phyloP scores from a whole-genome alignment of 306 rosid species.

The Styphnolobium japonicum region DNA sequence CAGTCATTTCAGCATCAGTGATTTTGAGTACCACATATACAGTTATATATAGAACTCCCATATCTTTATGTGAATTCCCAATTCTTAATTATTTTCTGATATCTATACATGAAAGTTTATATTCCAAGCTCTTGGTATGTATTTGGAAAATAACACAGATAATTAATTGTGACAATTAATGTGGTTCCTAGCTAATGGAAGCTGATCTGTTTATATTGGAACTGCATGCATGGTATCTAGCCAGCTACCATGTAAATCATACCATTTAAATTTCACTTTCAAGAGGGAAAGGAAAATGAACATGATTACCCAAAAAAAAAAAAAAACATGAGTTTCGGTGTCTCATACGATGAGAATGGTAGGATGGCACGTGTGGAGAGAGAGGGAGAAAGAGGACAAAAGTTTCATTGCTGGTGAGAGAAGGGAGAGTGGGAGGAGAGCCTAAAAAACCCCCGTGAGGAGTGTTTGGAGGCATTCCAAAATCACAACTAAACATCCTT shows the following conservation, averaged over 20 bases:
- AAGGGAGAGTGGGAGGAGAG: not conserved
- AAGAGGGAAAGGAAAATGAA: not conserved
- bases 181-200: not conserved
- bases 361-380: conserved; percentile 61
- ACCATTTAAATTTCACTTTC: not conserved
- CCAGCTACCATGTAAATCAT: not conserved
- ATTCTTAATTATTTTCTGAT: not conserved
- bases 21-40: not conserved
- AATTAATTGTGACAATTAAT: not conserved
- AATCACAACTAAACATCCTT: conserved; percentile 51
- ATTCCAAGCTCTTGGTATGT: not conserved
- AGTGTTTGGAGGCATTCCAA: conserved; percentile 75
- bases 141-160: not conserved
- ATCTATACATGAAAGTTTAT: not conserved
- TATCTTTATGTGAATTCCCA: not conserved
- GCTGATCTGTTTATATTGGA: not conserved
- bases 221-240: not conserved
- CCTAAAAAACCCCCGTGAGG: conserved; percentile 72
- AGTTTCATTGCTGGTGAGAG: not conserved
- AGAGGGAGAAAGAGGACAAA: conserved; percentile 25
- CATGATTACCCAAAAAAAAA: too few relatives aligned
- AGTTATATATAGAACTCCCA: not conserved
- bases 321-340: conserved; percentile 6
- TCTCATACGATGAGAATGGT: conserved; percentile 21
- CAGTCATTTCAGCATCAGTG: conserved; percentile 5